Base-by-base conservation (phyloP, 495 filamentous ascomycete species). In the Chaetomium fimeti region DNA sequence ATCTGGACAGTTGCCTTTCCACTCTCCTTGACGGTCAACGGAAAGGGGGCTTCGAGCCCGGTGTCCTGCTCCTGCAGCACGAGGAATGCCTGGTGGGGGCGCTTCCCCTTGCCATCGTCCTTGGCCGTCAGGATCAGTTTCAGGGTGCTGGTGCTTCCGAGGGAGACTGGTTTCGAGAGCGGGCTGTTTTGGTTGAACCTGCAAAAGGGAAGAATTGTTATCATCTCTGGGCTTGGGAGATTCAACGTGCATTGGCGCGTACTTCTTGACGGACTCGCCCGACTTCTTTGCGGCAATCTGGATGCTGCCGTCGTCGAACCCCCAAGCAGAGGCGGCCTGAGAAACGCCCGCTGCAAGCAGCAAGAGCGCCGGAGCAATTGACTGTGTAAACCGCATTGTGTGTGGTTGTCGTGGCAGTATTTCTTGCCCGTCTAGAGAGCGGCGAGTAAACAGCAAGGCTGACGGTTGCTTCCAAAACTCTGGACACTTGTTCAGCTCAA, bases 41-140 rank as follows among this genome's bases (percentile, higher is more conserved):
- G 87, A 71, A 91, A 96, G 0, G 92, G 93, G n/a, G 92, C 88
- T 74, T 97, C 93, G 47, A 98, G 79, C 24, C 89, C 89, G 29
- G 85, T 88, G 20, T 82, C 77, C 2, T 84, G 77, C 65, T 97
- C 92, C 65, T 86, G 85, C 45, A 98, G 78, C 7, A 92, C 82
- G 20, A 98, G 83, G 77, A 96, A 97, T 2, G 92, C 91, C 74
- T 98, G 94, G 76, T 98, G 94, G 63, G 94, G 91, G 59, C 89
- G 84, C 77, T 90, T 93, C 13, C 85, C 81, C 66, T 87, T 88
- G 72, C 86, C 85, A 68, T 84, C 87, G 75, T 97, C 91, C 69
- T 88, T 89, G 7, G 91, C 79, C 42, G 91, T 94, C 62, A 98
- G 79, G 63, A 85, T 77, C 63, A 98, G 77, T 79, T 94, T 96